Percentiles rank a stretch among this genome's conserved stretches.
These are phyloP conservation scores for Apiosordaria backusii DNA, from an alignment of 495 filamentous ascomycete species.

Conservation along the genomic window DNA sequence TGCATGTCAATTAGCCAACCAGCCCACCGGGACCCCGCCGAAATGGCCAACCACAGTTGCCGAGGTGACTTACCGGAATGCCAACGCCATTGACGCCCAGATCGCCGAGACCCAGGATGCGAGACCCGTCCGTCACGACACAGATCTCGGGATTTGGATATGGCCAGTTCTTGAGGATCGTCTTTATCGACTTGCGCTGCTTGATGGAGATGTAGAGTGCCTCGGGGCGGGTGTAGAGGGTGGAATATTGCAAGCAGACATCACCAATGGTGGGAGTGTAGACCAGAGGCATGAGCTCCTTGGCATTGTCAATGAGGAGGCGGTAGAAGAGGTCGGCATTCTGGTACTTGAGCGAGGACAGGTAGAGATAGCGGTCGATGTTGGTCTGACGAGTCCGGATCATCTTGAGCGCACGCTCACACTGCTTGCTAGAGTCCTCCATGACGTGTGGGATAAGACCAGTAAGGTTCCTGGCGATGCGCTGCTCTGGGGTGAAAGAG, in stretches of 20 bases:
- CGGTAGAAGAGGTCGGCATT: slow-evolving; percentile 96
- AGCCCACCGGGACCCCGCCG: slow-evolving; percentile 13
- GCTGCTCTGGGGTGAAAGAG: slow-evolving; percentile 55
- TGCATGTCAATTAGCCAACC: slow-evolving; percentile 28
- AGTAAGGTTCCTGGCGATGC: slow-evolving; percentile 54
- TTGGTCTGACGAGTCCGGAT: slow-evolving; percentile 71
- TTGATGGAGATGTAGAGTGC: slow-evolving; percentile 90
- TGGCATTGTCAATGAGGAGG: slow-evolving; percentile 83
- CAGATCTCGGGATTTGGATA: slow-evolving; percentile 86
- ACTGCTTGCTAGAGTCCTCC: slow-evolving; percentile 51
- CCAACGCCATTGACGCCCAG: slow-evolving; percentile 97
- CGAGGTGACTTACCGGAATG: slow-evolving; percentile 71
- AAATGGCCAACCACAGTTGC: slow-evolving; percentile 5
- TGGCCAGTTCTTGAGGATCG: slow-evolving; percentile 87
- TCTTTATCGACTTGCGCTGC: slow-evolving; percentile 76
- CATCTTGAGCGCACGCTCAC: slow-evolving; percentile 55
- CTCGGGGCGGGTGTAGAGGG: slow-evolving; percentile 93
- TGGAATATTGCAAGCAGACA: slow-evolving; percentile 91
- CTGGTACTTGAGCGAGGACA: slow-evolving; percentile 80
- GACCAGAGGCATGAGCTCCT: slow-evolving; percentile 88
- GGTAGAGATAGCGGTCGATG: slow-evolving; percentile 94
- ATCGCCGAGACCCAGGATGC: slow-evolving; percentile 93
- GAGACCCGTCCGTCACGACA: slow-evolving; percentile 93
- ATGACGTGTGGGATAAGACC: slow-evolving; percentile 57
- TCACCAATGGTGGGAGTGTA: slow-evolving; percentile 98